Evolutionary conservation across 345 rosid species (phyloP), one percentile per base, ranked within the genome.

Genomic region (Leavenworthia alabamica): DNA sequence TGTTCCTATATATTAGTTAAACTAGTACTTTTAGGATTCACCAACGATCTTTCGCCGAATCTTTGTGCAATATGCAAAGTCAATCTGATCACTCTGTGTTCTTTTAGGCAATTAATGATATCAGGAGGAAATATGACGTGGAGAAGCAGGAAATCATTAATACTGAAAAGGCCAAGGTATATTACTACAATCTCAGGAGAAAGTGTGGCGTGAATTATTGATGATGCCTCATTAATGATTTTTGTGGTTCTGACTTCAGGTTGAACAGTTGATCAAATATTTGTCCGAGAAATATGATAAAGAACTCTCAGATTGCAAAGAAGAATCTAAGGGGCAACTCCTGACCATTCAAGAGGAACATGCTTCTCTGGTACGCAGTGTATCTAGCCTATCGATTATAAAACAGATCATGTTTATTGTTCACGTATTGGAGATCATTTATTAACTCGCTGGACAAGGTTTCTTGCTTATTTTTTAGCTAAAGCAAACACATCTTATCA

Each of bases 31-130:
- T 16, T 12, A 65, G 54, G 56, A 49, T 20, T 55, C 46, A 44
- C 35, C n/a, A 16, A 24, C 10, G 43, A 16, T 15, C 28, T 52
- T 55, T 35, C 17, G 14, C 2, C 54, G 60, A 46, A 33, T 31
- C 33, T n/a, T 42, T 2, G 8, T 27, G 35, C 54, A 49, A 27
- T 14, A 27, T 15, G 36, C n/a, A 49, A 49, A 48, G 53, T 3
- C 3, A 4, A 27, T 13, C 14, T 26, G 1, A 27, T 49, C n/a
- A 14, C n/a, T 49, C 9, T 14, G 4, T 49, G 6, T 28, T 49
- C 48, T 66, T 22, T 54, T 64, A 92, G 97, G 98, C 90, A 60
- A 89, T 92, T 65, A 85, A 83, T 67, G 97, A 86, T 39, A 86
- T 92, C 42, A 73, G 83, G 74, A 86, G 79, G 77, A 92, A 78